A percentile compares a stretch with the other conserved stretches of the same genome.
Evolutionary conservation across 495 filamentous ascomycete species (phyloP).

Genomic region (Penicillium desertorum): DNA sequence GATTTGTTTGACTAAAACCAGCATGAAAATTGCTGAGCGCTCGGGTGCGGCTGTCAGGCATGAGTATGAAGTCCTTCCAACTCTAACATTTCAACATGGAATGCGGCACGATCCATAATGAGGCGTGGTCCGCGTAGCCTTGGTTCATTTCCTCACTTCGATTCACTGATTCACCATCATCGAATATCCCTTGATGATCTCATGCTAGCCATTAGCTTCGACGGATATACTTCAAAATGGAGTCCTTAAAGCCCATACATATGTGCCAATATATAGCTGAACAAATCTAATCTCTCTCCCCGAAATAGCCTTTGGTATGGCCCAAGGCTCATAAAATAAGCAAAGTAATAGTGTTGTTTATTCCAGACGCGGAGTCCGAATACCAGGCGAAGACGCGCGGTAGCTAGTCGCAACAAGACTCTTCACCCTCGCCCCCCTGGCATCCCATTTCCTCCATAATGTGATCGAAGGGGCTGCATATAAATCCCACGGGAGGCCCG

Average conservation of each 20-base stretch:
- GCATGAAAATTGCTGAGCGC: neutral
- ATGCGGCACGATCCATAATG: neutral
- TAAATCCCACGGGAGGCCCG: conserved; percentile 14
- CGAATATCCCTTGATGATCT: conserved; percentile 13
- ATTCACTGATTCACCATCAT: neutral
- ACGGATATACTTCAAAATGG: neutral
- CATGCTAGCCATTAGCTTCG: neutral
- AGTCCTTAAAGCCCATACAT: neutral
- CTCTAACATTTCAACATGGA: conserved; percentile 1
- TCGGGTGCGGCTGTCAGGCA: neutral
- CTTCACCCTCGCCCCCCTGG: conserved; percentile 11
- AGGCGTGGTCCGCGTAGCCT: neutral
- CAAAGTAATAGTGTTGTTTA: neutral
- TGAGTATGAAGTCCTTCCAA: neutral
- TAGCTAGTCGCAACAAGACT: neutral
- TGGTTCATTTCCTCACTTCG: neutral
- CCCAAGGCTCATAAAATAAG: neutral
- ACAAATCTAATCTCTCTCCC: neutral
- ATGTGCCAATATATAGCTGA: neutral
- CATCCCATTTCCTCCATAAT: neutral
- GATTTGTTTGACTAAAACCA: neutral
- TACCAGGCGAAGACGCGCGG: conserved; percentile 7
- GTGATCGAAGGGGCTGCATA: conserved; percentile 16
- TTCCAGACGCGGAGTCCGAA: neutral
- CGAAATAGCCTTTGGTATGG: neutral